phyloP scores from a whole-genome alignment of 768 basidiomycete genomes.

The Termitomyces sp. region DNA sequence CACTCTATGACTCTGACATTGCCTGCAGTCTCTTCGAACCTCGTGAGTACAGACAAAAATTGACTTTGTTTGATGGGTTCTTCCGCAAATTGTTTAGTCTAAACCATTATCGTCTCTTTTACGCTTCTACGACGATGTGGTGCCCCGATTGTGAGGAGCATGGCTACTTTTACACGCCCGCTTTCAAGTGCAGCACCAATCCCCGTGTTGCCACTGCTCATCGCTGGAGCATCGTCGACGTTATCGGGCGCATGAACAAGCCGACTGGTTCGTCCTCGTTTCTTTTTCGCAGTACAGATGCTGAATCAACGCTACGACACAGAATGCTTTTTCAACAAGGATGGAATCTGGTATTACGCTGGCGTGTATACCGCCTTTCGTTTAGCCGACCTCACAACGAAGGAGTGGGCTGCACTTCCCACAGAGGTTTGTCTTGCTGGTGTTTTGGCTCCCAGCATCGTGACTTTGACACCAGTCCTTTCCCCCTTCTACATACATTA shows the following conservation, averaged over 20 bases:
- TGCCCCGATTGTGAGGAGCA: constrained; percentile 81
- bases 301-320: not conserved
- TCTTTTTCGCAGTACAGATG: not conserved
- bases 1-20: not conserved
- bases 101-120: constrained; percentile 60
- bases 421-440: constrained; percentile 41
- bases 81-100: constrained; percentile 35
- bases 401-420: constrained; percentile 66
- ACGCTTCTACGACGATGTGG: constrained; percentile 67
- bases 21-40: constrained; percentile 43
- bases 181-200: constrained; percentile 77
- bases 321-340: constrained; percentile 83
- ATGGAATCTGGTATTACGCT: constrained; percentile 80
- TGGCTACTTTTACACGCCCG: constrained; percentile 67
- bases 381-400: constrained; percentile 56
- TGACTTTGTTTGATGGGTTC: not conserved
- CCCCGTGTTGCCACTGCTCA: constrained; percentile 73
- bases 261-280: constrained; percentile 47
- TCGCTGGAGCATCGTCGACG: constrained; percentile 64
- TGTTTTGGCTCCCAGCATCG: not conserved
- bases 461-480: constrained; percentile 3
- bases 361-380: constrained; percentile 68
- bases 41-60: constrained; percentile 35
- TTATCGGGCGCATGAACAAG: constrained; percentile 49
- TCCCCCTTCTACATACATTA: not conserved